Conservation (phyloP, 2,329 filamentous ascomycete genomes). For the Ophiostoma sp. region DNA sequence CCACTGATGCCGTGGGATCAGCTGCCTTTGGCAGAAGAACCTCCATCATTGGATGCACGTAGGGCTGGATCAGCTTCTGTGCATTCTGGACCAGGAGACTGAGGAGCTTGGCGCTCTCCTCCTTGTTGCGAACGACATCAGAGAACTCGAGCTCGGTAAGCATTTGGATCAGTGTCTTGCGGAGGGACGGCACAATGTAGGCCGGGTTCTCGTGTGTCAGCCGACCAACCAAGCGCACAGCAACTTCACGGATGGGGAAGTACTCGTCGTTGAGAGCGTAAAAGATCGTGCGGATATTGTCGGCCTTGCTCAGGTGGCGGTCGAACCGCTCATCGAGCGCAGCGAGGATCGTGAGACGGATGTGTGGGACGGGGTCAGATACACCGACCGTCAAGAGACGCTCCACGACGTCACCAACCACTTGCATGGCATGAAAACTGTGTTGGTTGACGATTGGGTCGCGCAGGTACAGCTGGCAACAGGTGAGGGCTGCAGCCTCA, state of each 20-base stretch:
- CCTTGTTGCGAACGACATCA: conserved; percentile 87
- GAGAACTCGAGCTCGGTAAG: conserved; percentile 95
- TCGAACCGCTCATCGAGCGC: conserved; percentile 93
- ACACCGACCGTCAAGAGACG: conserved; percentile 92
- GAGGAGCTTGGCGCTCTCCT: conserved; percentile 90
- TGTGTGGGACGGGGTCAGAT: conserved; percentile 83
- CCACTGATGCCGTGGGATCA: conserved; percentile 79
- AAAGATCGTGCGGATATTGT: conserved; percentile 94
- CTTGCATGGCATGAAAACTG: conserved; percentile 91
- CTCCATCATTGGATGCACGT: conserved; percentile 92
- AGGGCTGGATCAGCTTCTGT: conserved; percentile 87
- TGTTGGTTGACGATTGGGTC: conserved; percentile 98
- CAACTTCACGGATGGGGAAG: conserved; percentile 86
- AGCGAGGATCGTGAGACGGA: conserved; percentile 79
- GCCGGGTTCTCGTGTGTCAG: conserved; percentile 88
- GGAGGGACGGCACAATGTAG: conserved; percentile 91
- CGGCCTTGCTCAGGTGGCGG: conserved; percentile 90
- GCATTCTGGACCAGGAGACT: conserved; percentile 91
- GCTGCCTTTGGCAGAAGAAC: conserved; percentile 89
- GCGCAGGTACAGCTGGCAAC: conserved; percentile 93
- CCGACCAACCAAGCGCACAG: conserved; percentile 93
- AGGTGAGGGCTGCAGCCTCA: conserved; percentile 90
- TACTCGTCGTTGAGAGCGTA: conserved; percentile 93
- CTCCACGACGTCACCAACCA: conserved; percentile 96
- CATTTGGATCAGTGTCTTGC: conserved; percentile 92